Conservation (phyloP, 129 eudicot species). For the Daucus carota region DNA sequence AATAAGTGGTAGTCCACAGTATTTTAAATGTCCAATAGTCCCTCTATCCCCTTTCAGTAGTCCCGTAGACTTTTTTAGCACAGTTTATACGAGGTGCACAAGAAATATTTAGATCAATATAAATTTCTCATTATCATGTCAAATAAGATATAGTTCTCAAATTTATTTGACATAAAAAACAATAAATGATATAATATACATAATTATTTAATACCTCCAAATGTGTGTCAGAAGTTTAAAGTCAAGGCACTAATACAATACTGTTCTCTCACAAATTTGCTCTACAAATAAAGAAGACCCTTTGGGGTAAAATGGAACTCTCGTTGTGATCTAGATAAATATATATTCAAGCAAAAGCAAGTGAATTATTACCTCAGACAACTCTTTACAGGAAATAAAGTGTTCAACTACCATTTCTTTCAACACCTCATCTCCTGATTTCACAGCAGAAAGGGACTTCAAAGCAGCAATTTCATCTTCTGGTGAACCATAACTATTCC, state of each 20-base stretch:
- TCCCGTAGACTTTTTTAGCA: too few relatives aligned
- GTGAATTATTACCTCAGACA: conserved; percentile 49
- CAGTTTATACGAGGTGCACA: too few relatives aligned
- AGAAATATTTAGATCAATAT: too few relatives aligned
- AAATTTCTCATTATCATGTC: too few relatives aligned
- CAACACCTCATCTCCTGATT: conserved; percentile 30
- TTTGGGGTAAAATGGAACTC: neutral
- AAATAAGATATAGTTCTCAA: too few relatives aligned
- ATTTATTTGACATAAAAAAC: too few relatives aligned
- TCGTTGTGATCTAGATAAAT: neutral
- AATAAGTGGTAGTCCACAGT: too few relatives aligned
- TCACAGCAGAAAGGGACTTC: conserved; percentile 38
- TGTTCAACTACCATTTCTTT: conserved; percentile 45
- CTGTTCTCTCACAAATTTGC: neutral
- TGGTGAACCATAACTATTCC: conserved; percentile 37
- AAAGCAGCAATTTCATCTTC: conserved; percentile 49
- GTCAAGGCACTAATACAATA: neutral
- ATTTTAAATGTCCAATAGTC: too few relatives aligned
- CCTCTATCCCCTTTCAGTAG: too few relatives aligned
- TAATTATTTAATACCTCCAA: too few relatives aligned
- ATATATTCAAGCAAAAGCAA: conserved; percentile 3
- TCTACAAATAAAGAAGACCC: neutral
- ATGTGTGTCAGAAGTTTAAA: too few relatives aligned
- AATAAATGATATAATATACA: too few relatives aligned
- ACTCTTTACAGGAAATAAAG: conserved; percentile 26